Base-by-base conservation (phyloP, 768 basidiomycete species). In the Leucocoprinus birnbaumii region DNA sequence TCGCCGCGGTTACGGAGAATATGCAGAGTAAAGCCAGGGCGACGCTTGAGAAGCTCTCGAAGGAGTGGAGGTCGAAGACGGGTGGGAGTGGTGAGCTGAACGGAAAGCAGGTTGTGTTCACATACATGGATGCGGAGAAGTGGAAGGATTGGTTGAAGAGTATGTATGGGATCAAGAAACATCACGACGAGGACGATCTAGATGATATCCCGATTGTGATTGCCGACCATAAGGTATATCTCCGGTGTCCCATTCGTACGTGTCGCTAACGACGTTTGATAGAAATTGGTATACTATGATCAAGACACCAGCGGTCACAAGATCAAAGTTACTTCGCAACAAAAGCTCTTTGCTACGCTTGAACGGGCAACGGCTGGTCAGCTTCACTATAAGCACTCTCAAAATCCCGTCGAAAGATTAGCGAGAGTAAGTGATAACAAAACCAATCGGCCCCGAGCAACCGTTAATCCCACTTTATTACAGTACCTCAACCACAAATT, bases 131-230 rank as follows among this genome's bases (percentile, higher is more conserved):
- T 64, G 81, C 75, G 2, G 84, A 83, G 22, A 80, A 78, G 68
- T 98, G 96, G 94, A 77, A 70, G 22, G 85, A 80, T 48, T 98
- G 94, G 94, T 73, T 96, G 72, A 93, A 91, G 76, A 86, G 84
- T 61, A 93, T 93, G 85, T 98, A 98, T 71, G 86, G 87, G 25
- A 73, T 94, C 61, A 73, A 62, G 50, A 58, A 59, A 7, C 59
- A 62, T 16, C 58, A 58, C 13, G 50, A 53, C 3, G 61, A 61
- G 24, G 62, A 55, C 31, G 67, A 69, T 35, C 44, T 74, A 54
- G 75, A 75, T 35, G 74, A 74, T 56, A 69, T 77, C 1, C 66
- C 63, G 10, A 75, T 92, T 21, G 77, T 96, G n/a, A 80, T 97
- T 54, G 80, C 88, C 1, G 89, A 95, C 67, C 93, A 96, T 58